Evolutionary conservation across 305 asterid genomes (phyloP).

Genomic region (Solanum chacoense): DNA sequence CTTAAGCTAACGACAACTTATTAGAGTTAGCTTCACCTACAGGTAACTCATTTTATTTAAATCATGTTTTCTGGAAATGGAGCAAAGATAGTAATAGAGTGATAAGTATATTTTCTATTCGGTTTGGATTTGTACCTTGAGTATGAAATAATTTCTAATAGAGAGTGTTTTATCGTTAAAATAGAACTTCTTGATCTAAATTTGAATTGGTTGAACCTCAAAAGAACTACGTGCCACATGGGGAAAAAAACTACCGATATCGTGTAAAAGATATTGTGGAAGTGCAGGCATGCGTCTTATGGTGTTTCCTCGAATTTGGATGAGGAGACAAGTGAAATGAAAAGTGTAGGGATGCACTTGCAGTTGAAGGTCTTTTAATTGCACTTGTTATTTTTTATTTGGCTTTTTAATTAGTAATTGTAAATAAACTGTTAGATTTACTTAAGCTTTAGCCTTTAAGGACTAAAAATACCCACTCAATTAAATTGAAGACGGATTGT

Average conservation of each 20-base stretch:
- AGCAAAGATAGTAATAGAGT: background rate
- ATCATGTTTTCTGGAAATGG: background rate
- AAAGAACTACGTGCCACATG: fast-evolving
- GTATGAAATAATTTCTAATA: too few species aligned
- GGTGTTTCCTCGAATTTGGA: background rate
- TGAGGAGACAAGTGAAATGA: background rate
- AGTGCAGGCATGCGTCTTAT: background rate
- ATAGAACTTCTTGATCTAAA: too few species aligned
- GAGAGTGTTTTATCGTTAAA: too few species aligned
- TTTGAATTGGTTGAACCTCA: background rate
- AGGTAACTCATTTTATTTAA: background rate
- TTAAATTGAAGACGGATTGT: background rate
- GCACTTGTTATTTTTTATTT: too few species aligned
- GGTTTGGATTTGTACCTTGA: too few species aligned
- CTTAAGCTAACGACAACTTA: background rate
- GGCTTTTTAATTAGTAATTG: background rate
- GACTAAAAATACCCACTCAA: background rate
- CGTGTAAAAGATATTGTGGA: background rate
- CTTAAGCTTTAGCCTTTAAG: background rate
- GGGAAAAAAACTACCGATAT: too few species aligned
- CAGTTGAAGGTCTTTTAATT: background rate
- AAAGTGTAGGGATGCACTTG: background rate
- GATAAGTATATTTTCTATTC: background rate
- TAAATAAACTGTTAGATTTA: background rate
- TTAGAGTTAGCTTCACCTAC: too few species aligned